Evolutionary conservation across 1,139 yeast genomes (phyloP).

Genomic region (Candida frijolesensis): DNA sequence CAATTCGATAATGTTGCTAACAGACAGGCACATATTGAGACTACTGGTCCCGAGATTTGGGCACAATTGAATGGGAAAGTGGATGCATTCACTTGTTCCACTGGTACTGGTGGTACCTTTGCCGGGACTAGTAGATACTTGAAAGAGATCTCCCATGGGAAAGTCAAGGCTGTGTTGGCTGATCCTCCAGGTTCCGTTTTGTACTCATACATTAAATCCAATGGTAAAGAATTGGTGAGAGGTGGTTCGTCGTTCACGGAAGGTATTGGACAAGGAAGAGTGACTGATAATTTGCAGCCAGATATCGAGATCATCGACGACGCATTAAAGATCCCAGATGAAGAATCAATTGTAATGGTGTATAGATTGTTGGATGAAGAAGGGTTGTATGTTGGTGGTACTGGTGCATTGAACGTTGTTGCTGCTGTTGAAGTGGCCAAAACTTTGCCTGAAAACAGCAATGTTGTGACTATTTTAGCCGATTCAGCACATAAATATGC

Average conservation of each 20-base stretch:
- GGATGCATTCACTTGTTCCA: conserved; percentile 84
- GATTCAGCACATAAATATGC: conserved; percentile 90
- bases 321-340: conserved; percentile 75
- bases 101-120: conserved; percentile 92
- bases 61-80: conserved; percentile 80
- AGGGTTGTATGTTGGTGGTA: conserved; percentile 89
- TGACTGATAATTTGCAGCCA: conserved; percentile 76
- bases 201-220: conserved; percentile 71
- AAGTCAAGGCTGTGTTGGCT: conserved; percentile 67
- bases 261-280: conserved; percentile 94
- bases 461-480: conserved; percentile 81
- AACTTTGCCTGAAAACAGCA: conserved; percentile 75
- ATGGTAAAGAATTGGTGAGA: conserved; percentile 62
- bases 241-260: conserved; percentile 88
- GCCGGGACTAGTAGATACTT: conserved; percentile 80
- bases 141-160: conserved; percentile 62
- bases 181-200: conserved; percentile 94
- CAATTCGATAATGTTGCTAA: conserved; percentile 88
- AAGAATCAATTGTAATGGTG: conserved; percentile 75
- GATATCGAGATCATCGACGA: conserved; percentile 74
- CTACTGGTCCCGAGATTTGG: conserved; percentile 93
- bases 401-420: conserved; percentile 80
- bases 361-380: conserved; percentile 83
- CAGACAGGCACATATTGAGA: conserved; percentile 85
- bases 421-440: conserved; percentile 78